phyloP scores from a whole-genome alignment of 495 filamentous ascomycete species.

The Penicillium angulare region DNA sequence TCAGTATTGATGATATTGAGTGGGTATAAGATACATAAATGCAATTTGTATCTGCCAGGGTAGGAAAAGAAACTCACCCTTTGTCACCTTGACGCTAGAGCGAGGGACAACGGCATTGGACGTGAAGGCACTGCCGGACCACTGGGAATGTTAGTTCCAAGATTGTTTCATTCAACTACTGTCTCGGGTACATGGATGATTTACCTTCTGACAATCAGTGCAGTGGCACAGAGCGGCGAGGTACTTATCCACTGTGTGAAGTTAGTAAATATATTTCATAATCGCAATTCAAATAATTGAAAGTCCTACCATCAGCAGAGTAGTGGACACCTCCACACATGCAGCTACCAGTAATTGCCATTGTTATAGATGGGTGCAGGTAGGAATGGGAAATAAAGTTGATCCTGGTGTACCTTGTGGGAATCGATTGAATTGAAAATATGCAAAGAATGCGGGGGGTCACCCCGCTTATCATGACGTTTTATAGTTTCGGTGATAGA shows the following conservation, averaged over 20 bases:
- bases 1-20: neutral
- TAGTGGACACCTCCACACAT: constrained; percentile 41
- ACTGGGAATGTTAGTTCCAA: constrained; percentile 22
- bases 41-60: neutral
- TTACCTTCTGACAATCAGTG: constrained; percentile 47
- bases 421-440: constrained; percentile 16
- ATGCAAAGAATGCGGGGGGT: neutral
- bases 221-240: constrained; percentile 47
- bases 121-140: constrained; percentile 47
- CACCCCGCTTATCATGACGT: neutral
- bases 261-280: neutral
- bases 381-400: constrained; percentile 2
- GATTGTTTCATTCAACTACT: neutral
- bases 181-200: neutral
- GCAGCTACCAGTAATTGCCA: constrained; percentile 41
- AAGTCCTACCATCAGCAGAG: constrained; percentile 26
- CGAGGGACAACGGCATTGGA: constrained; percentile 49
- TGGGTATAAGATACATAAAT: neutral
- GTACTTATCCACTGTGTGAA: constrained; percentile 26
- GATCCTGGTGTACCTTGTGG: constrained; percentile 17
- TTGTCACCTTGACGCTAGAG: constrained; percentile 36
- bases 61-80: constrained; percentile 21
- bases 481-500: neutral
- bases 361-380: no score
- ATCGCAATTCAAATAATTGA: neutral